These are phyloP conservation scores for Lobosporangium transversale DNA, from an alignment of 192 early-diverging fungal species.

Conservation along the genomic window DNA sequence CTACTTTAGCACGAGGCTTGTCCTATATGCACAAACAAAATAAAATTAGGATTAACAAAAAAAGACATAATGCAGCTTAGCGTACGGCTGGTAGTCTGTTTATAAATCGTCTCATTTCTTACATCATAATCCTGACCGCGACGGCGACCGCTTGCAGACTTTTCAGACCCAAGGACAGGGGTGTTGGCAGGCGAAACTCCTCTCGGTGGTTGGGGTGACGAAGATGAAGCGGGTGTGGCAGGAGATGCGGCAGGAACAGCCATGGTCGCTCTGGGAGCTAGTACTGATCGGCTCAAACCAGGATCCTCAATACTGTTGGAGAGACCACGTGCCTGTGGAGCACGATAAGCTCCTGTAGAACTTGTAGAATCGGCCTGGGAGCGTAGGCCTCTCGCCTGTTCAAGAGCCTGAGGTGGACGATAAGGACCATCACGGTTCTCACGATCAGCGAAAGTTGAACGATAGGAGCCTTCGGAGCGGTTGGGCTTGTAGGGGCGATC, in stretches of 20 bases:
- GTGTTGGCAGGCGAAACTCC: slow-evolving; percentile 25
- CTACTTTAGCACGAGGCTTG: slow-evolving; percentile 71
- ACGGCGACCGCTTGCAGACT: slow-evolving; percentile 28
- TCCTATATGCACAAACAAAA: slow-evolving; percentile 36
- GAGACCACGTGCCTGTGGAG: slow-evolving; percentile 30
- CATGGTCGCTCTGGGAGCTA: slow-evolving; percentile 26
- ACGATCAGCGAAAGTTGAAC: slow-evolving; percentile 45
- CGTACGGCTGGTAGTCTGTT: no score
- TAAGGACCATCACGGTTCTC: slow-evolving; percentile 51
- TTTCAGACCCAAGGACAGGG: slow-evolving; percentile 39
- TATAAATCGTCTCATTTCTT: slow-evolving; percentile 2
- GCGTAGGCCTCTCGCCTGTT: slow-evolving; percentile 25
- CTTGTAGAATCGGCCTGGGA: slow-evolving; percentile 15
- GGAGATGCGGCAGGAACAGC: slow-evolving; percentile 2
- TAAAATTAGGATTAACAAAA: no score
- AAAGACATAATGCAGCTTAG: no score
- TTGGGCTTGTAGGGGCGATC: slow-evolving; percentile 53
- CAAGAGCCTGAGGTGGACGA: slow-evolving; percentile 42
- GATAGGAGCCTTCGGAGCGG: slow-evolving; percentile 32
- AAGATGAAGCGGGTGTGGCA: not conserved
- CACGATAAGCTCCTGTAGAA: slow-evolving; percentile 39
- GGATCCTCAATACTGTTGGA: slow-evolving; percentile 19
- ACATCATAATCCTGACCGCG: slow-evolving; percentile 39
- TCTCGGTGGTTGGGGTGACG: slow-evolving; percentile 1
- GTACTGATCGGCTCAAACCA: slow-evolving; percentile 30